Evolutionary conservation across 2,329 filamentous ascomycete genomes (phyloP), one percentile per base, ranked within the genome.

Genomic region (Malbranchea cinnamomea): DNA sequence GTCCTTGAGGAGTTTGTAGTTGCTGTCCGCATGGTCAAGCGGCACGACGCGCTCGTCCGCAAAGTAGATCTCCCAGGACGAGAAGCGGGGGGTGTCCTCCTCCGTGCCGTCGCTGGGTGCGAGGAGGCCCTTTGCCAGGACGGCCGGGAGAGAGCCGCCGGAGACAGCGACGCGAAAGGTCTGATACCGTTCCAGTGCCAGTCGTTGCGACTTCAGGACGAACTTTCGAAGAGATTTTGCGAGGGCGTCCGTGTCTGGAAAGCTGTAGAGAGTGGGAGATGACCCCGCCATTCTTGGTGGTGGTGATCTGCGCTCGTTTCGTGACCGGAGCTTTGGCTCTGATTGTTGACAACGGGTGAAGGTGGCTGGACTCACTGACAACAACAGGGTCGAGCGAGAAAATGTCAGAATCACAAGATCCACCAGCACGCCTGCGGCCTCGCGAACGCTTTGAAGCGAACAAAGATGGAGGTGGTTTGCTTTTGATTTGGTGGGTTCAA

Each of bases 11-110:
- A 94, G 72, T 37, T 65, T 73, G 60, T 94, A 93, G 63, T 95
- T 98, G 63, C 84, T 93, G 62, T 98, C 87, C 41, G 73, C 68
- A 59, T 95, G 78, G 55, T 89, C 76, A 43, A 94, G 75, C 13
- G 89, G 80, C 31, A 95, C 89, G 44, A 82, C 82, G 49, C 89
- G 81, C 67, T 98, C 89, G 53, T 98, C 89, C 50, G 87, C 87
- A 57, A 94, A 95, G 68, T 95, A 98, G 50, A 98, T 82, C 49
- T 95, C 81, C 89, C 89, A 98, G 56, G 81, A 83, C 52, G 68
- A 64, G 58, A 91, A 93, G 46, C 78, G 65, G 42, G 85, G 59
- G 3, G 62, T 67, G 49, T 84, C 80, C 33, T 75, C 60, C 7
- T 45, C 40, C 21, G 52, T 55, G 28, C 58, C 63, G 36, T 62